Evolutionary conservation across 2,329 filamentous ascomycete species (phyloP), one percentile per base, ranked within the genome.

Genomic region (Aspergillus neoniger): DNA sequence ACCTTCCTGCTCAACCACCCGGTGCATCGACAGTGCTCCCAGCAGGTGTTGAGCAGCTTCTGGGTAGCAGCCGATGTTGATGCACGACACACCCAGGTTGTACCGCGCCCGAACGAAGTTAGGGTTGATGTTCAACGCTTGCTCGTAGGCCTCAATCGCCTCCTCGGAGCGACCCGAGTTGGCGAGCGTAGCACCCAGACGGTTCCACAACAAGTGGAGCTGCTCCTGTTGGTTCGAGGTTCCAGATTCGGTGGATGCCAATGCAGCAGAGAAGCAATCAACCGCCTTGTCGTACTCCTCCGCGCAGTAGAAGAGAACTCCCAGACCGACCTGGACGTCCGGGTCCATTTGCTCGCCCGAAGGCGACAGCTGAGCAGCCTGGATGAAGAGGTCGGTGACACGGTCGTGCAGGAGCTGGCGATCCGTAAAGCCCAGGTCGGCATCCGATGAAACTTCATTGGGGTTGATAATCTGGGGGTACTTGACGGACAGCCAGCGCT

Each of bases 201-300:
- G 87, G 81, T 99, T 99, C 95, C 95, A 99, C 30, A 99, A 87
- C 19, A 99, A 86, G 73, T 98, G 95, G 1, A 97, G 82, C 77
- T 97, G 92, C 70, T 90, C 88, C 69, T 88, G 87, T 64, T 91
- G 88, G 79, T 97, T 98, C 61, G 88, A 90, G 8, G 87, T 86
- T 60, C 95, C 95, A 38, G 88, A 85, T 77, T 96, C 92, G 0
- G 91, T 92, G 23, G 88, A 91, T 61, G 91, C 91, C 23, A 99
- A 86, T 0, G 96, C 94, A 0, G 94, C 89, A 58, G 90, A 91
- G 85, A 99, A 99, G 82, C 96, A 99, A 81, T 99, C 95, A 39
- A 99, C 94, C 0, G 95, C 95, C 81, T 99, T 99, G 74, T 95
- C 91, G 80, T 97, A 98, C 74, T 98, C 94, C 78, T 99, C 95